phyloP scores from a whole-genome alignment of 2,329 filamentous ascomycete species.

The Thermomyces lanuginosus region DNA sequence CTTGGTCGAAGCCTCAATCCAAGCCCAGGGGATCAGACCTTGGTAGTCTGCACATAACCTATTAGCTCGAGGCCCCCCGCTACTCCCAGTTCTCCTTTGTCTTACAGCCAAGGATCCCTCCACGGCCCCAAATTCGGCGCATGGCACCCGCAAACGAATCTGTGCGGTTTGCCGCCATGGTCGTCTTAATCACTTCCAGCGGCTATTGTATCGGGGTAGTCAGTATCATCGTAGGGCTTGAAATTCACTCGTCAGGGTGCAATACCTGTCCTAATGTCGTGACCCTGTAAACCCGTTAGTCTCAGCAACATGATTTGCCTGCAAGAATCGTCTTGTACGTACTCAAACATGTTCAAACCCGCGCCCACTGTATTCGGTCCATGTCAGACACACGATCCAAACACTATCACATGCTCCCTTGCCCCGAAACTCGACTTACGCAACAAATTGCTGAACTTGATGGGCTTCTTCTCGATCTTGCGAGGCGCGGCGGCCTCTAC shows the following conservation, averaged over 20 bases:
- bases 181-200: conserved; percentile 97
- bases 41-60: conserved; percentile 61
- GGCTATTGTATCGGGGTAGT: conserved; percentile 43
- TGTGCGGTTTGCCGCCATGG: conserved; percentile 91
- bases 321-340: conserved; percentile 17
- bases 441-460: conserved; percentile 99
- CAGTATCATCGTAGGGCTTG: neutral
- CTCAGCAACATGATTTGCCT: conserved; percentile 1
- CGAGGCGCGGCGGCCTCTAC: conserved; percentile 34
- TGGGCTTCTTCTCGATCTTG: conserved; percentile 89
- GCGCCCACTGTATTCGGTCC: conserved; percentile 46
- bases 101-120: conserved; percentile 87
- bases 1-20: conserved; percentile 99
- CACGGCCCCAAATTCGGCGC: conserved; percentile 77
- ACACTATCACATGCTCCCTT: neutral
- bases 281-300: conserved; percentile 30
- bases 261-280: conserved; percentile 51
- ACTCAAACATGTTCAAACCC: conserved; percentile 91
- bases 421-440: conserved; percentile 29
- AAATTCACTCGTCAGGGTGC: conserved; percentile 4
- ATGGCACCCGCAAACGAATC: conserved; percentile 75
- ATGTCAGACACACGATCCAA: neutral
- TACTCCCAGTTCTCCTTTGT: too few species aligned
- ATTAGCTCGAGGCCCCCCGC: too few species aligned
- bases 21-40: conserved; percentile 98